Evolutionary conservation across 768 basidiomycete genomes (phyloP).

Genomic region (Grammothele lineata): DNA sequence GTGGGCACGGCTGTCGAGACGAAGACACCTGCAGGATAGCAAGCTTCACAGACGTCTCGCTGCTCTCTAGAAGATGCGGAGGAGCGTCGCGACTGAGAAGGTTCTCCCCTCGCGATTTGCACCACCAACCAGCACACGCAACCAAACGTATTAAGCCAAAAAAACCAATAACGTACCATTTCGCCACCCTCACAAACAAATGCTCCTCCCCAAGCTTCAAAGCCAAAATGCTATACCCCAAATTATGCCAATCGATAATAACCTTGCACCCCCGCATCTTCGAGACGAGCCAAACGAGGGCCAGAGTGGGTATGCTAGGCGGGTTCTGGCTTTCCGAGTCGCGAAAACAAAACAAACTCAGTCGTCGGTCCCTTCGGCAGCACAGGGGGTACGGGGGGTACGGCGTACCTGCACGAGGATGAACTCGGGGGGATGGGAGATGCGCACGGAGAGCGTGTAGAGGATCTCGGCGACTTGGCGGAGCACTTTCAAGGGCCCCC

Average conservation of each 20-base stretch:
- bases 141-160: no score
- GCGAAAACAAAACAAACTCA: no score
- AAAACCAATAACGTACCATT: slow-evolving; percentile 46
- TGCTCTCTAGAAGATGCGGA: no score
- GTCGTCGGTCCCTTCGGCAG: no score
- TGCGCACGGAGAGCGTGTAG: slow-evolving; percentile 51
- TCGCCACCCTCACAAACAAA: slow-evolving; percentile 67
- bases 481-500: slow-evolving; percentile 77
- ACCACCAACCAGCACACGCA: no score
- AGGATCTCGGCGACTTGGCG: slow-evolving; percentile 67
- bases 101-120: no score
- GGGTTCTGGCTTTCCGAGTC: slow-evolving; percentile 64
- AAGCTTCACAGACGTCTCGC: no score
- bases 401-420: slow-evolving; percentile 79
- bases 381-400: no score
- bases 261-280: slow-evolving; percentile 71
- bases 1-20: no score
- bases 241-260: slow-evolving; percentile 99
- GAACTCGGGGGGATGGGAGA: slow-evolving; percentile 71
- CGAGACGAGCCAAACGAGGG: slow-evolving; percentile 74
- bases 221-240: slow-evolving; percentile 90
- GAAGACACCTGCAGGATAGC: no score
- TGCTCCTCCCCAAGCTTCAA: slow-evolving; percentile 71
- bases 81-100: no score
- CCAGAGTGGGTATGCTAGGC: slow-evolving; percentile 91